Percentiles rank a stretch among this genome's conserved stretches.
phyloP scores from a whole-genome alignment of 108 stramenopile species.

The Seminavis robusta region DNA sequence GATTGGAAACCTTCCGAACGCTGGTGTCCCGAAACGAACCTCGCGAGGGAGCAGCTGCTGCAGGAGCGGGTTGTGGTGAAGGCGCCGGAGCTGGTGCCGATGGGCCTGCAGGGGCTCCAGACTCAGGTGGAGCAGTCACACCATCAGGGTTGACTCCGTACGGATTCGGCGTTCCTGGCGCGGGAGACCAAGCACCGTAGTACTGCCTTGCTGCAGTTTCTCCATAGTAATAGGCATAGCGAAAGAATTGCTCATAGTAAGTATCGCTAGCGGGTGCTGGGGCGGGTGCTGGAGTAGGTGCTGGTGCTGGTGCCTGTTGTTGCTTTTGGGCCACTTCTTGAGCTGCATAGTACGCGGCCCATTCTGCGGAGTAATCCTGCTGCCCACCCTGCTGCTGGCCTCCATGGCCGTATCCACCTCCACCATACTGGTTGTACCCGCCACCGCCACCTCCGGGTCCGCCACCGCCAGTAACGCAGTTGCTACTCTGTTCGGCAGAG shows the following conservation, averaged over 20 bases:
- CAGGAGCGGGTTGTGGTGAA: not conserved
- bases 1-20: conserved; percentile 76
- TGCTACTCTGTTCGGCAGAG: conserved; percentile 65
- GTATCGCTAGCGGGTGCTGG: conserved; percentile 60
- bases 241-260: conserved; percentile 90
- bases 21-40: conserved; percentile 64
- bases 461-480: conserved; percentile 15
- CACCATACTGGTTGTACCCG: conserved; percentile 37
- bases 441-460: conserved; percentile 10
- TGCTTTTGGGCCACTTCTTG: conserved; percentile 31
- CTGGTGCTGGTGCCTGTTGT: conserved; percentile 15
- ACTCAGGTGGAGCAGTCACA: conserved; percentile 30
- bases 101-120: conserved; percentile 16
- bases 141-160: conserved; percentile 61
- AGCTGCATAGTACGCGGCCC: conserved; percentile 72
- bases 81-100: conserved; percentile 5
- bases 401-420: not conserved
- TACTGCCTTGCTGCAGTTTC: conserved; percentile 84
- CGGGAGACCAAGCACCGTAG: conserved; percentile 89
- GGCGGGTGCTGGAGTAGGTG: conserved; percentile 23
- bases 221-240: conserved; percentile 77
- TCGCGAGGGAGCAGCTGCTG: not conserved
- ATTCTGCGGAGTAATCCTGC: conserved; percentile 64
- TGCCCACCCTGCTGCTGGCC: conserved; percentile 13
- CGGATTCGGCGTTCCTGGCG: conserved; percentile 84